Base-by-base conservation (phyloP, 352 stramenopile species). In the Globisporangium canariense region DNA sequence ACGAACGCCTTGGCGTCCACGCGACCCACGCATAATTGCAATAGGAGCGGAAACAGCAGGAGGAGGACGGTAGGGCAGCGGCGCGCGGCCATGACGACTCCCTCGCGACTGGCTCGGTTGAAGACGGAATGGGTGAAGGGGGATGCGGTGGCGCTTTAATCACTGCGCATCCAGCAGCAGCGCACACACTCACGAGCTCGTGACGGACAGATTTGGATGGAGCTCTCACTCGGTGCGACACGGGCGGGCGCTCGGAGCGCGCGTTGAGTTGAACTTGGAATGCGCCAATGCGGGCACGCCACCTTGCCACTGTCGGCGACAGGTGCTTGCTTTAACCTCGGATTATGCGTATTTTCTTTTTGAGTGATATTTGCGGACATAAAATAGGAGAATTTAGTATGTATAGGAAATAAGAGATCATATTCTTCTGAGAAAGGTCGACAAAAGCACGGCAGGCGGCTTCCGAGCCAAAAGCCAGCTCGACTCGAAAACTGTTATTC, bases 1-100 rank as follows among this genome's bases (percentile, higher is more conserved):
- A 68, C 63, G 30, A 68, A 64, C 25, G 57, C 58, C n/a, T 54
- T 64, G 11, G 63, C 63, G 18, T 63, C n/a, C 2, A 43, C 63
- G 57, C n/a, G n/a, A n/a, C 36, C 13, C 14, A 36, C 14, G 41
- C 25, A 51, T 14, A 56, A 10, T 43, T 54, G 16, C 43, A 63
- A 7, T 20, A 64, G 58, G 40, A 30, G n/a, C 25, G 52, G 28
- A 8, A 46, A 32, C 22, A 55, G 32, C 20, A 66, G 7, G 32
- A n/a, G 10, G 13, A n/a, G n/a, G 13, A 16, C 13, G 18, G 25
- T 28, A 28, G 52, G n/a, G n/a, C 45, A n/a, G 3, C 9, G 32
- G 22, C 52, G 32, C 52, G 32, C 30, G 18, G 52, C 52, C 52
- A 58, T 58, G 52, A 2, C 4, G 18, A n/a, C 50, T 57, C 11